Evolutionary conservation across 352 stramenopile species (phyloP), one percentile per base, ranked within the genome.

Genomic region (Globisporangium barbulae): DNA sequence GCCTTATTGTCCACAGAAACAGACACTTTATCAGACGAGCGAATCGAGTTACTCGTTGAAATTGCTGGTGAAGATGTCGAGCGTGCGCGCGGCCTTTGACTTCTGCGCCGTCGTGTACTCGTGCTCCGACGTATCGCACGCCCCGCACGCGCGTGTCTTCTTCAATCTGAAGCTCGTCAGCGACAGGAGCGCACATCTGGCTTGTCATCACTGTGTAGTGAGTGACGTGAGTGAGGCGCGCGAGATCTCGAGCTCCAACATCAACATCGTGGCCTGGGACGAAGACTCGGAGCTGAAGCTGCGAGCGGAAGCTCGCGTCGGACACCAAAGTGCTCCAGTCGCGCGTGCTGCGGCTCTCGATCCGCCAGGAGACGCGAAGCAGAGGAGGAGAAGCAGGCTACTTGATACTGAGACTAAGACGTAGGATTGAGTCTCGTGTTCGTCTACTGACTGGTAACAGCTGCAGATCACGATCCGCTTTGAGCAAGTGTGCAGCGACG

Each of bases 101-200:
- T 54, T 82, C 13, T n/a, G 61, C 30, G 48, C 65, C 21, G 30
- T 69, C 7, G 68, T 79, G 5, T 69, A 79, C 48, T 71, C 61
- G 21, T 81, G 74, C 60, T 73, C 63, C 50, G 79, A 77, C 59
- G 70, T 81, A 21, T 69, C 74, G 0, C 55, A 74, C 28, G 15
- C n/a, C 25, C 65, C 66, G 9, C 60, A 69, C 42, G 57, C 66
- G 15, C 61, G 70, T n/a, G 65, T 79, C 33, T 74, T 72, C 58
- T 79, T 70, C 59, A 79, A 76, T 47, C 78, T 65, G 69, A 79
- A 75, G 53, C 48, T 77, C 19, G 28, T 42, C 19, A 39, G 5
- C 7, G 10, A 2, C 17, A 39, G 6, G 2, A 39, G 15, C 6
- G 2, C 19, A 28, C 21, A 10, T 31, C 25, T 31, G 8, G 0